Percentiles rank a stretch among this genome's conserved stretches.
These are phyloP conservation scores for Gnomoniopsis smithogilvyi DNA, from an alignment of 2,329 filamentous ascomycete species.

Conservation along the genomic window DNA sequence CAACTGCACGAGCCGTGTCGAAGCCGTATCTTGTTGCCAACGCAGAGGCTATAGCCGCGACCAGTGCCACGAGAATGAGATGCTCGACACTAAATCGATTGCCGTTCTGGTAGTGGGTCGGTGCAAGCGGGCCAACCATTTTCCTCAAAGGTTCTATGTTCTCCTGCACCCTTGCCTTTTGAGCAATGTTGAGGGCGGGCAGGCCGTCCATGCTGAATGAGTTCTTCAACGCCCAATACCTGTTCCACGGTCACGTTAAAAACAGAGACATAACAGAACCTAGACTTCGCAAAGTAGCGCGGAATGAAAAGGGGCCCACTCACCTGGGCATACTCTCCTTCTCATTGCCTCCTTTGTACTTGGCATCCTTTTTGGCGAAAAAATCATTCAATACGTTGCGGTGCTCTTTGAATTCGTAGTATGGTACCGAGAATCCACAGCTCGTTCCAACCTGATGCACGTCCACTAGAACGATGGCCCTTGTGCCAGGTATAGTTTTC, in stretches of 20 bases:
- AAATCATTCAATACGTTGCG: slow-evolving; percentile 31
- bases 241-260: slow-evolving; percentile 16
- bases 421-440: slow-evolving; percentile 38
- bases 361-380: slow-evolving; percentile 30
- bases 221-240: slow-evolving; percentile 40
- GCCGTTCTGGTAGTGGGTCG: slow-evolving; percentile 12
- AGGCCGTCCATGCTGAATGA: slow-evolving; percentile 37
- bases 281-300: not conserved
- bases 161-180: slow-evolving; percentile 28
- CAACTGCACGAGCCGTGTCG: slow-evolving; percentile 11
- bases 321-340: slow-evolving; percentile 34
- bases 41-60: slow-evolving; percentile 8
- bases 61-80: slow-evolving; percentile 8
- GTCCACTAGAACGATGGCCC: slow-evolving; percentile 35
- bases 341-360: slow-evolving; percentile 28
- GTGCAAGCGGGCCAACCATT: slow-evolving; percentile 34
- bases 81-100: slow-evolving; percentile 9
- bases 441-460: slow-evolving; percentile 37
- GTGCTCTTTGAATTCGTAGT: slow-evolving; percentile 35
- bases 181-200: slow-evolving; percentile 32
- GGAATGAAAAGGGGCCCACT: not conserved
- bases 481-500: slow-evolving; percentile 26
- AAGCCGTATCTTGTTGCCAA: slow-evolving; percentile 4
- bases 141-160: slow-evolving; percentile 34
- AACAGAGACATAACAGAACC: not conserved